Percentiles rank a stretch among this genome's conserved stretches.
Evolutionary conservation across 2,329 filamentous ascomycete species (phyloP).

Genomic region (Periglandula ipomoeae): DNA sequence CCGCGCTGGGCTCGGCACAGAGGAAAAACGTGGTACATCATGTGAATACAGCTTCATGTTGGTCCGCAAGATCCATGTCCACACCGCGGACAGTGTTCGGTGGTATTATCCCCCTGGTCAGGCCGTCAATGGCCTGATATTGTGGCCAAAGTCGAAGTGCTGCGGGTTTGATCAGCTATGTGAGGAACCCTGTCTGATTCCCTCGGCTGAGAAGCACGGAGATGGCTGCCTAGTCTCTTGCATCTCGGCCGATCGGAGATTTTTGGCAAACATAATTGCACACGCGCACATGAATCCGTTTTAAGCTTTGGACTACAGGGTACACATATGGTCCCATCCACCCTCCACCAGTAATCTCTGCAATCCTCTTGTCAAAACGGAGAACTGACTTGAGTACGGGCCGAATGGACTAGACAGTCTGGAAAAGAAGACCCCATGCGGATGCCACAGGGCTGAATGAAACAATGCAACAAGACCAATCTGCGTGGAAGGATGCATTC

Average conservation of each 20-base stretch:
- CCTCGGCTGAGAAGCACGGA: too few species aligned
- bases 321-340: neutral
- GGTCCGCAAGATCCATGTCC: neutral
- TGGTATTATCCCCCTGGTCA: neutral
- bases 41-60: neutral
- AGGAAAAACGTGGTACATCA: neutral
- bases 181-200: too few species aligned
- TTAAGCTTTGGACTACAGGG: neutral
- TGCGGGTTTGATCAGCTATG: too few species aligned
- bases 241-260: neutral
- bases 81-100: conserved; percentile 1
- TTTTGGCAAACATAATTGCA: too few species aligned
- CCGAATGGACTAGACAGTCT: too few species aligned
- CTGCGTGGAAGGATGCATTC: too few species aligned
- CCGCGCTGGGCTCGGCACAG: neutral
- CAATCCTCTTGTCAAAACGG: too few species aligned
- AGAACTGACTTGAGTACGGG: too few species aligned
- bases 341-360: too few species aligned
- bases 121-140: conserved; percentile 1
- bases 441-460: neutral
- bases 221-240: neutral
- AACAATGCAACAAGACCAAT: neutral
- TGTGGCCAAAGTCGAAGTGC: neutral
- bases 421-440: too few species aligned
- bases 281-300: too few species aligned